Conservation (phyloP, 176 grass and related monocot species). For the Leersia perrieri region DNA sequence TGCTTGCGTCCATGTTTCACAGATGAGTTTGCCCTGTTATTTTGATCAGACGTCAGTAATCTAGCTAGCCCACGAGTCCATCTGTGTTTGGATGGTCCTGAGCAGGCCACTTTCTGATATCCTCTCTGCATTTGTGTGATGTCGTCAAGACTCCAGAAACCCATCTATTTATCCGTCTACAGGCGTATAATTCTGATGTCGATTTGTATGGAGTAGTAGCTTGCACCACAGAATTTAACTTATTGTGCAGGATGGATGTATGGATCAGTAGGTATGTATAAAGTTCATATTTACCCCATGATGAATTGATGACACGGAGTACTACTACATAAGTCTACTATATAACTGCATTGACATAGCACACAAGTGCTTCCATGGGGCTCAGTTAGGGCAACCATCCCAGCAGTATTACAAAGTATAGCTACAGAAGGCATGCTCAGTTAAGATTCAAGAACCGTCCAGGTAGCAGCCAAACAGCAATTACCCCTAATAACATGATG, state of each 20-base stretch:
- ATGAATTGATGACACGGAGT: not conserved
- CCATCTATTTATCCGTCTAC: not conserved
- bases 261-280: not conserved
- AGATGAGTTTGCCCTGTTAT: not conserved
- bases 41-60: not conserved
- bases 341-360: not conserved
- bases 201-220: not conserved
- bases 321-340: not conserved
- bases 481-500: not conserved
- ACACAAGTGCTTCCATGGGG: not conserved
- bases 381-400: slow-evolving; percentile 9
- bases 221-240: not conserved
- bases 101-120: not conserved
- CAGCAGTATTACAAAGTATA: not conserved
- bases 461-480: not conserved
- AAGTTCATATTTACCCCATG: not conserved
- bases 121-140: not conserved
- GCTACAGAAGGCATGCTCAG: not conserved
- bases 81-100: not conserved
- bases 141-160: no score
- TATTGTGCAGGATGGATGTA: not conserved
- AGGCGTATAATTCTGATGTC: not conserved
- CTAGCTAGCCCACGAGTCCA: not conserved
- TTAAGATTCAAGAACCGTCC: not conserved
- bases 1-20: not conserved